Percentiles rank a stretch among this genome's conserved stretches.
Conservation (phyloP, 345 rosid species). For the Euphorbia peplus region DNA sequence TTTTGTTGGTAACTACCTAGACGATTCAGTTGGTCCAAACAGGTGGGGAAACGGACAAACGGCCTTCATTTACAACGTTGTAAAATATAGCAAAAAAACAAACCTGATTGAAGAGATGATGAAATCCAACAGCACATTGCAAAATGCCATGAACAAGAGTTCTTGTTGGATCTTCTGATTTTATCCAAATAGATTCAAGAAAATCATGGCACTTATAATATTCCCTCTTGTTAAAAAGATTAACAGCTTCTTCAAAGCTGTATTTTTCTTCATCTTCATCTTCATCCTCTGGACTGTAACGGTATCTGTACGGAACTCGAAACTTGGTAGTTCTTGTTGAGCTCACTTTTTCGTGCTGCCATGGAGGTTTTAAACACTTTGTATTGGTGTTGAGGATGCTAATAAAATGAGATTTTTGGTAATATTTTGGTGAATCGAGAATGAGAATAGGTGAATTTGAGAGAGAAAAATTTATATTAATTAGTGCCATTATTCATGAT, state of each 20-base stretch:
- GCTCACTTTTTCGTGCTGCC: constrained; percentile 5
- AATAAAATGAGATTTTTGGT: background rate
- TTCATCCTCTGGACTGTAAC: constrained; percentile 6
- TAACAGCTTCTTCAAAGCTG: constrained; percentile 59
- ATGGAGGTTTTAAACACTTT: constrained; percentile 4
- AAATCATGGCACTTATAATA: constrained; percentile 78
- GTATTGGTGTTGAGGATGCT: background rate
- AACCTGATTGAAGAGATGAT: constrained; percentile 85
- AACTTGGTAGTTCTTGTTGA: background rate
- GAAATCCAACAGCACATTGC: constrained; percentile 85
- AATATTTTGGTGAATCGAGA: constrained; percentile 6
- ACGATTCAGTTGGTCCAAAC: no score
- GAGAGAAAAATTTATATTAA: constrained; percentile 8
- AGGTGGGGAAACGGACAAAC: no score
- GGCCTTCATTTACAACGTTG: no score
- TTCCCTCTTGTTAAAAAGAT: constrained; percentile 63
- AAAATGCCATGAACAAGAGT: constrained; percentile 76
- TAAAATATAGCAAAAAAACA: background rate
- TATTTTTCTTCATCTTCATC: constrained; percentile 22
- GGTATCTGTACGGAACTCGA: constrained; percentile 28
- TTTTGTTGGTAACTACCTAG: no score
- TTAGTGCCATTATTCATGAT: constrained; percentile 27
- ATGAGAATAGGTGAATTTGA: constrained; percentile 6
- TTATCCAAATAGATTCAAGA: constrained; percentile 72
- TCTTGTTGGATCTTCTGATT: constrained; percentile 68